These are phyloP conservation scores for Candida odintsovae DNA, from an alignment of 805 yeast species.

Conservation along the genomic window DNA sequence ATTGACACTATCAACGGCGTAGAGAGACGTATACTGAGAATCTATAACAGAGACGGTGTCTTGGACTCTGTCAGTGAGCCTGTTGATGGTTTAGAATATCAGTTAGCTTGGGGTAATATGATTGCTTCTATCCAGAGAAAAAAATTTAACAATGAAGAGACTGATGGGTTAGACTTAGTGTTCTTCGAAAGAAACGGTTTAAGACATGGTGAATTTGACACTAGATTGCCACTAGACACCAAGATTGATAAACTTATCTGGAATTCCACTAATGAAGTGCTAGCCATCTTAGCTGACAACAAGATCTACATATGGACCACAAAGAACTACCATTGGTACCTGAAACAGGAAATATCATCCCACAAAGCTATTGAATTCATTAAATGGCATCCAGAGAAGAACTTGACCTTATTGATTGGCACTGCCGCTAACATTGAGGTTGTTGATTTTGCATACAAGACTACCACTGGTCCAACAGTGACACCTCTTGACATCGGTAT, in stretches of 20 bases:
- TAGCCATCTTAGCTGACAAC: conserved; percentile 60
- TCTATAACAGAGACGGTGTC: conserved; percentile 72
- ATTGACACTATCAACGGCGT: conserved; percentile 37
- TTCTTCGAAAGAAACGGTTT: conserved; percentile 94
- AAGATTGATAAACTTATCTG: conserved; percentile 54
- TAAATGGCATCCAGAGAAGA: conserved; percentile 89
- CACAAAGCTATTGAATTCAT: conserved; percentile 31
- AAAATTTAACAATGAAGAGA: conserved; percentile 35
- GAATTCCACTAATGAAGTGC: conserved; percentile 75
- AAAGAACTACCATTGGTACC: conserved; percentile 93
- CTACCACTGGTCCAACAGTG: conserved; percentile 61
- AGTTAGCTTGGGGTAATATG: conserved; percentile 81
- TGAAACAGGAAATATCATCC: conserved; percentile 66
- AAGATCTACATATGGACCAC: conserved; percentile 84
- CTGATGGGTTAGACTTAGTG: conserved; percentile 45
- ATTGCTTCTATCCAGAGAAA: conserved; percentile 78
- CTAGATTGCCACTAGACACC: conserved; percentile 52
- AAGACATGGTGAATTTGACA: conserved; percentile 77
- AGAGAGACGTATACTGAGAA: conserved; percentile 72
- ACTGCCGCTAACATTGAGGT: conserved; percentile 47
- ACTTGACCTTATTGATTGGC: conserved; percentile 66
- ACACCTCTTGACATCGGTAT: conserved; percentile 73
- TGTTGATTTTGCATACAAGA: conserved; percentile 60
- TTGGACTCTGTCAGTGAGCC: conserved; percentile 86
- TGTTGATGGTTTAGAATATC: conserved; percentile 71